These are phyloP conservation scores for Metschnikowia peoriensis DNA, from an alignment of 805 yeast genomes.

Conservation along the genomic window DNA sequence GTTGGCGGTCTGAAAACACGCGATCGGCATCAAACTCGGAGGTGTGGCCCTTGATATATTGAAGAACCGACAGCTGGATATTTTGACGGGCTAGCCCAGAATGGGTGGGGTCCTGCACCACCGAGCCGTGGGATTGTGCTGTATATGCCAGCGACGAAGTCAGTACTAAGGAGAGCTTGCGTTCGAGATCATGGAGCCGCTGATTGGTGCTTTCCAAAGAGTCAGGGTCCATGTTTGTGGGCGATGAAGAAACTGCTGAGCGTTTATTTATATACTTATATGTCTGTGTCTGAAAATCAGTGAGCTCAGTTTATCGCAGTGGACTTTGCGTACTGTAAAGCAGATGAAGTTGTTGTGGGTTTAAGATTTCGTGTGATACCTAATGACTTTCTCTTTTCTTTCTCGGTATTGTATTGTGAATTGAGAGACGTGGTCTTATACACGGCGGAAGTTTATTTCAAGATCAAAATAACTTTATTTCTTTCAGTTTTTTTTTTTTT, in stretches of 20 bases:
- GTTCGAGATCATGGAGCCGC: slow-evolving; percentile 31
- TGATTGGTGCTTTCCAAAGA: slow-evolving; percentile 28
- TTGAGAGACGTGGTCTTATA: too few species aligned
- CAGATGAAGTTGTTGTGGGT: too few species aligned
- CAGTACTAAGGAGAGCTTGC: slow-evolving; percentile 33
- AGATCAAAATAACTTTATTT: background rate
- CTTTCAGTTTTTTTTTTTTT: too few species aligned
- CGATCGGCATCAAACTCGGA: slow-evolving; percentile 33
- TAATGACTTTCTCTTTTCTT: background rate
- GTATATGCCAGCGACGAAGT: slow-evolving; percentile 30
- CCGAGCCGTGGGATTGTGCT: slow-evolving; percentile 19
- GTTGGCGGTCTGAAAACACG: slow-evolving; percentile 37
- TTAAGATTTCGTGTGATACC: background rate
- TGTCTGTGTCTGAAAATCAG: background rate
- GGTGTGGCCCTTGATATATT: slow-evolving; percentile 29
- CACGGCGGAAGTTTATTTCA: too few species aligned
- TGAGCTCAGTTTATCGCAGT: too few species aligned
- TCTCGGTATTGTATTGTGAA: too few species aligned
- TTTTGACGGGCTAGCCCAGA: slow-evolving; percentile 25
- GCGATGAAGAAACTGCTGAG: background rate
- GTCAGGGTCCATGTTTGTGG: slow-evolving; percentile 10
- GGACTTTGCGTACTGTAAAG: too few species aligned
- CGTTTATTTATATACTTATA: background rate
- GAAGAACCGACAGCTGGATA: slow-evolving; percentile 34
- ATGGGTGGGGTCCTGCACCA: slow-evolving; percentile 22